A percentile compares a stretch with the other conserved stretches of the same genome.
phyloP scores from a whole-genome alignment of 495 filamentous ascomycete species.

The Recurvomyces mirabilis region DNA sequence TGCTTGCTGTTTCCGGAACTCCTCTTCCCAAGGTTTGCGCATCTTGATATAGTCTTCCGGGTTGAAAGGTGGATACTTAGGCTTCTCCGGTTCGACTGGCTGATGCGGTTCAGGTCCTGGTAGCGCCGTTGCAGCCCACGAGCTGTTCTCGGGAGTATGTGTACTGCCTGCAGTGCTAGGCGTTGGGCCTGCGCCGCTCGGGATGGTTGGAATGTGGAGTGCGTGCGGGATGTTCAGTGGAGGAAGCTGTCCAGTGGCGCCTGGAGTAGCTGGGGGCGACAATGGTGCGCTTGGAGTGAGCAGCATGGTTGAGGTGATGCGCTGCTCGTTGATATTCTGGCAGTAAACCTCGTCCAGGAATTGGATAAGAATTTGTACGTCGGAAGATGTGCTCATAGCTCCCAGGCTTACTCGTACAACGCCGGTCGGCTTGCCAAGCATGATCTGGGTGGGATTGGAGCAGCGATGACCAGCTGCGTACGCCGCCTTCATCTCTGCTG shows the following conservation, averaged over 20 bases:
- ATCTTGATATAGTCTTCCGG: conserved; percentile 19
- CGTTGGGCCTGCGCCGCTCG: neutral
- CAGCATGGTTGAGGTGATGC: neutral
- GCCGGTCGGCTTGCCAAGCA: conserved; percentile 47
- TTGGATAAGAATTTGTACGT: conserved; percentile 46
- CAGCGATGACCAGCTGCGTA: conserved; percentile 57
- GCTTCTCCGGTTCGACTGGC: neutral
- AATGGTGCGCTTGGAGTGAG: conserved; percentile 1
- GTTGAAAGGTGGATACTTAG: conserved; percentile 9
- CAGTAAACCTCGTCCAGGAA: conserved; percentile 46
- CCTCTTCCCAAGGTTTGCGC: conserved; percentile 18
- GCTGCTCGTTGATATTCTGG: conserved; percentile 10
- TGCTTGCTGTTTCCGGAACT: conserved; percentile 12
- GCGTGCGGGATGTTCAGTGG: conserved; percentile 7
- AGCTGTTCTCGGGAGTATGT: neutral
- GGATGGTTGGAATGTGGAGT: neutral
- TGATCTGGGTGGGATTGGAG: conserved; percentile 39
- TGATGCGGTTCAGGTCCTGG: neutral
- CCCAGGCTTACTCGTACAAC: conserved; percentile 58
- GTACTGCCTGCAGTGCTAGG: neutral
- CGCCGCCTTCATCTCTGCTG: conserved; percentile 50
- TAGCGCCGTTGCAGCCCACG: neutral
- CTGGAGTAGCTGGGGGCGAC: conserved; percentile 5
- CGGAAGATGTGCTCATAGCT: conserved; percentile 54
- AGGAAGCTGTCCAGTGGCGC: neutral